phyloP scores from a whole-genome alignment of 352 stramenopile species.

The Albugo laibachii region DNA sequence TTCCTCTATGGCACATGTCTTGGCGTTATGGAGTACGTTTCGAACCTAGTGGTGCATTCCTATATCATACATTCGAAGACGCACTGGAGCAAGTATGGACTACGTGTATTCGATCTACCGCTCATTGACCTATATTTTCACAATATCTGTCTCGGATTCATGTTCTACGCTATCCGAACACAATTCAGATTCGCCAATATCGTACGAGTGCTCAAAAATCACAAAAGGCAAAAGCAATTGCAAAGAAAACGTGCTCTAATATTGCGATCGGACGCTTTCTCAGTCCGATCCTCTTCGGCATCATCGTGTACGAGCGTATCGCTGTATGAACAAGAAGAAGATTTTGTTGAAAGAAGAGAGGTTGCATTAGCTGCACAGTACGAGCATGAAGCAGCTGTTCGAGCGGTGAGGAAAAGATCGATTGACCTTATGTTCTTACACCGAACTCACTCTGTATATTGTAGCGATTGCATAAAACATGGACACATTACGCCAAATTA shows the following conservation, averaged over 20 bases:
- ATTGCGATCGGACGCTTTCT: background rate
- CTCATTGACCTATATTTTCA: conserved; percentile 56
- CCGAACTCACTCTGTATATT: background rate
- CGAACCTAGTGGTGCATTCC: conserved; percentile 25
- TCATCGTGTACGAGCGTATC: background rate
- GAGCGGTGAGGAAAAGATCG: background rate
- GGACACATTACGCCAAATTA: conserved; percentile 23
- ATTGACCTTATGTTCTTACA: background rate
- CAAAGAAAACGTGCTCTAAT: background rate
- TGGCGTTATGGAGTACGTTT: conserved; percentile 33
- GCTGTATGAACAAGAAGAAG: background rate
- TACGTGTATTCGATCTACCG: conserved; percentile 50
- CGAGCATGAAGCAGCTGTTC: conserved; percentile 19
- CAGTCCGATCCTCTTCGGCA: background rate
- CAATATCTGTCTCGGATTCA: conserved; percentile 52
- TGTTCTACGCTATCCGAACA: conserved; percentile 62
- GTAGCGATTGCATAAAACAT: conserved; percentile 30
- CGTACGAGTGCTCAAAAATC: conserved; percentile 12
- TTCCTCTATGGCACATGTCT: conserved; percentile 38
- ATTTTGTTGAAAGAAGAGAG: too few relatives aligned
- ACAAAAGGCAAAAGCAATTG: conserved; percentile 3
- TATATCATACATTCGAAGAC: conserved; percentile 16
- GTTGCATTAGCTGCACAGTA: too few relatives aligned
- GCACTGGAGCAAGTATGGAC: conserved; percentile 34
- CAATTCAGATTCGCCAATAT: conserved; percentile 55